Base-by-base conservation (phyloP, 768 basidiomycete species). In the Pisolithus orientalis region DNA sequence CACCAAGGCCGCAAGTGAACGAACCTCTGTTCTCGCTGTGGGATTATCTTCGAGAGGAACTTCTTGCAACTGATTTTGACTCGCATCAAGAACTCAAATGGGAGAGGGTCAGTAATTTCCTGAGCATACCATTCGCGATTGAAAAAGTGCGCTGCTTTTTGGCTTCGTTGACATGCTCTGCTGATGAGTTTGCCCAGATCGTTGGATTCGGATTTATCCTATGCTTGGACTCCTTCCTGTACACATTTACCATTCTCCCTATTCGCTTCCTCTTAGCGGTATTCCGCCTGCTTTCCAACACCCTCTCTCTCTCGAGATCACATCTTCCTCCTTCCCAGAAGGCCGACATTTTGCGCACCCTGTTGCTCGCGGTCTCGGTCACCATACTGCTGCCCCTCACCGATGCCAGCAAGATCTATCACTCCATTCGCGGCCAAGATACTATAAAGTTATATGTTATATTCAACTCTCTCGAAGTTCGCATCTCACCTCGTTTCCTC, bases 371-470 rank as follows among this genome's bases (percentile, higher is more conserved):
- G 1, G 65, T 85, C 27, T 89, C 94, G 0, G 78, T 94, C 44
- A 57, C 83, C 16, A 77, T 94, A 21, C 75, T 97, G 5, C 77
- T 84, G 32, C 85, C 88, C 2, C 76, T 94, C 39, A 94, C 94
- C 6, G 95, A 99, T 64, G 89, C 93, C 9, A 95, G 93, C 70
- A 94, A 94, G 73, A 95, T 99, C 59, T 99, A 99, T 61, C 96
- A 99, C 62, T 87, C 87, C 14, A 97, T 99, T 51, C 84, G 96
- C 21, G 95, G 94, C 0, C 96, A 98, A 69, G 96, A 99, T 60
- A 96, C 93, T 2, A 95, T 99, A 73, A 99, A 98, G 72, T 71
- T 99, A 46, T 98, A 98, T 72, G 96, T 99, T 54, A 95, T 99
- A 47, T 99, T 97, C 72, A 98, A 97, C 67, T 94, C 94, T 10